These are phyloP conservation scores for Magnusiomyces paraingens DNA, from an alignment of 1,139 yeast species.

Conservation along the genomic window DNA sequence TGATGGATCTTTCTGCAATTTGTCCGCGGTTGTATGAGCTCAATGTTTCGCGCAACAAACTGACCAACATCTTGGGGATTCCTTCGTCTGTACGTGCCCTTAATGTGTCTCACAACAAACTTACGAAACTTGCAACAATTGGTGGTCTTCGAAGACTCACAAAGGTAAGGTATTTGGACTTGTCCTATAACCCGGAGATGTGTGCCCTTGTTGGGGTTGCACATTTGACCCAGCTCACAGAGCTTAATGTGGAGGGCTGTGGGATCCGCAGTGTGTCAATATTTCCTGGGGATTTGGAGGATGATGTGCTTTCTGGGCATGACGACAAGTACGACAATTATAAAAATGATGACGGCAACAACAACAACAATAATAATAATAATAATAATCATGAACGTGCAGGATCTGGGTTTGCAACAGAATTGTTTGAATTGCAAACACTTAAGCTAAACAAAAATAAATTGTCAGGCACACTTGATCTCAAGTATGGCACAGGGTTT, in stretches of 20 bases:
- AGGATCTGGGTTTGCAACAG: constrained; percentile 21
- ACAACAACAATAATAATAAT: constrained; percentile 28
- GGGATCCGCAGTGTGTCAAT: constrained; percentile 5
- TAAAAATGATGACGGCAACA: constrained; percentile 24
- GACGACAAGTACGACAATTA: background rate
- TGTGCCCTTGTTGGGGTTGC: constrained; percentile 27
- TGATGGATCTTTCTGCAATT: constrained; percentile 32
- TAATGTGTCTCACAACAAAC: constrained; percentile 28
- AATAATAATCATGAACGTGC: constrained; percentile 26
- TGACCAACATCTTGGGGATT: constrained; percentile 34
- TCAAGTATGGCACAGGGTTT: constrained; percentile 1
- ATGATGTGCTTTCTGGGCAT: constrained; percentile 8
- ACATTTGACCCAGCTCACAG: constrained; percentile 28
- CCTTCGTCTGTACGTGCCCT: constrained; percentile 29
- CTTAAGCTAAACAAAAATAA: constrained; percentile 10
- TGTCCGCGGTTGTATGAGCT: constrained; percentile 33
- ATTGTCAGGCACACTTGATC: background rate
- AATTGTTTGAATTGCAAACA: constrained; percentile 19
- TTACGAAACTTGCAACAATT: constrained; percentile 31
- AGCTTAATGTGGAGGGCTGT: constrained; percentile 19
- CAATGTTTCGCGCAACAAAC: constrained; percentile 30
- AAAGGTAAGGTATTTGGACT: constrained; percentile 30
- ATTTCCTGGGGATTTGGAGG: background rate
- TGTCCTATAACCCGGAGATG: constrained; percentile 25
- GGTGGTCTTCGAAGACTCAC: constrained; percentile 21